phyloP scores from a whole-genome alignment of 495 filamentous ascomycete species.

The Bathelium albidoporum region DNA sequence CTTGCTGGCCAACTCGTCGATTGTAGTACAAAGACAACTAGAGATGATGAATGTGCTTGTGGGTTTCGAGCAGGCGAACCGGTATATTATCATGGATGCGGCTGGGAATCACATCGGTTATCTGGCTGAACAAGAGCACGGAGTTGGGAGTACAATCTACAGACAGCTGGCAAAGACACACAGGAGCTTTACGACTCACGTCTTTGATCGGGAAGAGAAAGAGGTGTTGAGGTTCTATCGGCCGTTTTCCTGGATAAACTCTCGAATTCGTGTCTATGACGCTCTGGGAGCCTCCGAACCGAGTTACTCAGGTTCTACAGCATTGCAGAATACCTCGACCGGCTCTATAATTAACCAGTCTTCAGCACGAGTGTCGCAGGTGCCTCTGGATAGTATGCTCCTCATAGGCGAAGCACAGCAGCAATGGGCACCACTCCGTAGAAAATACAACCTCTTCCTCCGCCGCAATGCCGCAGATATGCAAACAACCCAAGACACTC shows the following conservation, averaged over 20 bases:
- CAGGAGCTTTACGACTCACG: constrained; percentile 58
- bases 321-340: constrained; percentile 35
- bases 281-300: constrained; percentile 27
- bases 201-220: constrained; percentile 55
- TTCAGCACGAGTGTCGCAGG: constrained; percentile 41
- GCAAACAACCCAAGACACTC: constrained; percentile 22
- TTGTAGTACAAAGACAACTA: constrained; percentile 56
- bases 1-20: constrained; percentile 50
- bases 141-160: constrained; percentile 46
- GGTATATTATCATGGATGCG: constrained; percentile 63
- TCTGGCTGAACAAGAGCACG: constrained; percentile 57
- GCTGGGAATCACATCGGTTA: constrained; percentile 58
- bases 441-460: constrained; percentile 61
- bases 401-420: constrained; percentile 60
- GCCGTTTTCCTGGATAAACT: constrained; percentile 59
- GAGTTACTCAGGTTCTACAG: constrained; percentile 31
- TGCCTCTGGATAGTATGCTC: constrained; percentile 47
- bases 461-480: constrained; percentile 28
- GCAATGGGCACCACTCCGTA: constrained; percentile 55
- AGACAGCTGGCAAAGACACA: constrained; percentile 58
- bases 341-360: constrained; percentile 35
- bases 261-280: constrained; percentile 54
- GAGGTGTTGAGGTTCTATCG: constrained; percentile 61
- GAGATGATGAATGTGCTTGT: constrained; percentile 64
- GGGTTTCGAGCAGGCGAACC: constrained; percentile 65